Base-by-base conservation (phyloP, 1,284 basidiomycete genomes). In the Melampsora larici-populina region DNA sequence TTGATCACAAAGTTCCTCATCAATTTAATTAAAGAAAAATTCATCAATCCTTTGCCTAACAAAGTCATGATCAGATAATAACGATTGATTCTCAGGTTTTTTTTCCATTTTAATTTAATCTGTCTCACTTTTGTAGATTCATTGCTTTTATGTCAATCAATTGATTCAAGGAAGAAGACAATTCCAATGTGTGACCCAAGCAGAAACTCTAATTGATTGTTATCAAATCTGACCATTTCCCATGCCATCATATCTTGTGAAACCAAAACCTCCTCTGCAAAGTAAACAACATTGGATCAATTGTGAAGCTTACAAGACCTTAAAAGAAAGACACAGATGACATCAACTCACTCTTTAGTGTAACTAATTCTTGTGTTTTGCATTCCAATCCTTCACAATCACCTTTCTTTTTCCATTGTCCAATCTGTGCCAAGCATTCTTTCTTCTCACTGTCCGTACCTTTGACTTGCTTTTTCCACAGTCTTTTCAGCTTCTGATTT, bases 181-280 rank as follows among this genome's bases (percentile, higher is more conserved):
- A 77, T 36, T n/a, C 51, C 58, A 29, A 77, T 69, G 13, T 33
- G 29, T 11, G 33, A 48, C 8, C 29, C n/a, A 36, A 69, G 51
- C n/a, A n/a, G 67, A 49, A 77, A 77, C 26, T 33, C 74, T 29
- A 77, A 43, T 55, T n/a, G 26, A 24, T 69, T 40, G 11, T 77
- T 29, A 26, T 77, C 74, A 60, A 77, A 77, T 15, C 43, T 33
- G 15, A 69, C 26, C 43, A 77, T 21, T 43, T 77, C 74, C 74
- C 74, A 77, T 21, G 65, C 74, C 66, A 77, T 69, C 55, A 77
- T 46, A 17, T 46, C 51, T 65, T 77, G 74, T 60, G 70, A 49
- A 13, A 24, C 40, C 24, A 31, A 11, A 68, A 77, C 69, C 48
- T 77, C 74, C 29, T 77, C 74, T 77, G 11, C 36, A 26, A 11